A percentile compares a stretch with the other conserved stretches of the same genome.
Conservation (phyloP, 768 basidiomycete genomes). For the Pulveroboletus sp. region DNA sequence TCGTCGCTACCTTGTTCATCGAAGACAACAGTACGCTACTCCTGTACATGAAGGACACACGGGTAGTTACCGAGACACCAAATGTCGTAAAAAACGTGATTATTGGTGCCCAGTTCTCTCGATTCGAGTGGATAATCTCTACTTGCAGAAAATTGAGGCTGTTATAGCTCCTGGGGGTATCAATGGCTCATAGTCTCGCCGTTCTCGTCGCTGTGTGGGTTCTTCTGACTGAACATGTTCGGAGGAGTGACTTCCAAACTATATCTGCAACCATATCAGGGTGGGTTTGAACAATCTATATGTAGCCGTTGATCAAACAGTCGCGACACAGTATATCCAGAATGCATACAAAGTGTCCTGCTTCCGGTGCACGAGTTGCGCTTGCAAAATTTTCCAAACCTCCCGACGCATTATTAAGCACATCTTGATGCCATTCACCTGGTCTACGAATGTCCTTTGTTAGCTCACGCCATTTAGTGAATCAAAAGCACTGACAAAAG, state of each 20-base stretch:
- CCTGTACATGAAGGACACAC: no score
- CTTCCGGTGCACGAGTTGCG: not conserved
- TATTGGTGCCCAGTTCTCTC: no score
- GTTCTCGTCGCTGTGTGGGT: no score
- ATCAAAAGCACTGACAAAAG: not conserved
- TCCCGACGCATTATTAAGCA: not conserved
- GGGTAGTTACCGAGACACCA: no score
- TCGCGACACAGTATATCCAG: not conserved
- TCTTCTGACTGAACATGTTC: not conserved
- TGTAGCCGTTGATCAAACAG: not conserved
- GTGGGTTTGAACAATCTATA: conserved; percentile 1
- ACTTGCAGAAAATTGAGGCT: no score
- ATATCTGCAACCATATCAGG: conserved; percentile 2
- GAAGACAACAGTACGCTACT: no score
- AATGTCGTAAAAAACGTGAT: no score
- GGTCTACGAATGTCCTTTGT: not conserved
- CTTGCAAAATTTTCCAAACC: conserved; percentile 3
- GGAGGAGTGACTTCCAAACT: not conserved
- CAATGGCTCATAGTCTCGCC: not conserved
- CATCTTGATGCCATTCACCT: not conserved
- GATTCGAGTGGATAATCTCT: no score
- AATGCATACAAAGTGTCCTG: conserved; percentile 3
- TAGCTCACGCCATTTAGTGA: not conserved
- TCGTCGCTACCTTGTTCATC: no score
- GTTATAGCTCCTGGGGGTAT: no score